Evolutionary conservation across 345 rosid genomes (phyloP).

Genomic region (Aegle marmelos): DNA sequence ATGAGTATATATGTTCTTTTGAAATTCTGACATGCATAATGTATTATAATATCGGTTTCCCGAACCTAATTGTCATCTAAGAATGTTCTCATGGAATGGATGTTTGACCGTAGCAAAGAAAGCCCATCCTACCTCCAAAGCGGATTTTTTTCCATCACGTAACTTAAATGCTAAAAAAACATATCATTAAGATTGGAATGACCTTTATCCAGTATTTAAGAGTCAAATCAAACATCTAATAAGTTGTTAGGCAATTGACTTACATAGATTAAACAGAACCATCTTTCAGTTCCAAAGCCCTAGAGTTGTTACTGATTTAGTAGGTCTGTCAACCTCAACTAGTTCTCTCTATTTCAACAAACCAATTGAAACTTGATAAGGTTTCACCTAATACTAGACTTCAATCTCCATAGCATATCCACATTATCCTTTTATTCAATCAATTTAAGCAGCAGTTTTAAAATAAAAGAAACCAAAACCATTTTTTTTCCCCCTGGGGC

Average conservation of each 20-base stretch:
- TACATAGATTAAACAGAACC: not conserved
- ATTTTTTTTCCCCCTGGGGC: not conserved
- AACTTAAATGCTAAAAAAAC: not conserved
- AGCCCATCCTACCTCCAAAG: not conserved
- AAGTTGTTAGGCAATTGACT: not conserved
- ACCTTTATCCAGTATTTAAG: not conserved
- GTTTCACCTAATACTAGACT: constrained; percentile 3
- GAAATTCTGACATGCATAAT: not conserved
- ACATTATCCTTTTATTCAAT: not conserved
- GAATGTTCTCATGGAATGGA: not conserved
- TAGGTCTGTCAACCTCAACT: constrained; percentile 15
- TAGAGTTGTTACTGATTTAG: not conserved
- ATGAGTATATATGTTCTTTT: not conserved
- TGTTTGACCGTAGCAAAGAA: not conserved
- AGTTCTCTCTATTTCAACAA: constrained; percentile 13
- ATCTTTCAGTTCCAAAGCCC: not conserved
- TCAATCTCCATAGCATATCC: not conserved
- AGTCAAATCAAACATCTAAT: not conserved
- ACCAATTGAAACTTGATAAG: not conserved
- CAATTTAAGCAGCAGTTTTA: not conserved
- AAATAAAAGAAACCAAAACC: not conserved
- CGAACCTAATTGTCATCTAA: not conserved
- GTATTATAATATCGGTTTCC: no score
- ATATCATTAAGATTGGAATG: not conserved
- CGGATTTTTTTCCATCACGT: not conserved